Evolutionary conservation across 805 yeast species (phyloP), one percentile per base, ranked within the genome.

Genomic region (Lipomyces orientalis): DNA sequence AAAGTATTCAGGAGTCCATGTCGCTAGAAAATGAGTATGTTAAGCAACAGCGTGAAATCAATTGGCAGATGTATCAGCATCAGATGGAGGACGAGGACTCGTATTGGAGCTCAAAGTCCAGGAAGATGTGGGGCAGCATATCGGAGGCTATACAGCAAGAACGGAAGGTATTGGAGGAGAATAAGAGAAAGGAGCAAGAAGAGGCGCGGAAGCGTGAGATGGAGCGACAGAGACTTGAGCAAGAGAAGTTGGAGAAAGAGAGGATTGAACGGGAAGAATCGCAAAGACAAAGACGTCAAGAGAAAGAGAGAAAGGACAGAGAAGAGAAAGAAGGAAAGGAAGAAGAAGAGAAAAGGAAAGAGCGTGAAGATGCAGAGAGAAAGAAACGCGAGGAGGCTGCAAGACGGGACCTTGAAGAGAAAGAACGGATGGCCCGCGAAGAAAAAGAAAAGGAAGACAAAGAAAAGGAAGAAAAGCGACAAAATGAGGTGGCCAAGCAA

Each of bases 371-470:
- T 64, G 39, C 70, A 70, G 65, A 74, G 65, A 49, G 35, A 22
- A 22, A 9, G 64, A 51, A 57, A 56, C 58, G 60, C 71, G 69
- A 60, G 61, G 68, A 58, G 61, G 61, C 56, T 35, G 64, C 66
- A 56, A 67, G 68, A 22, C 62, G 62, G 54, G 61, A 54, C 29
- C 29, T 59, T 57, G 69, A 72, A 57, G 69, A 60, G 33, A 37
- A 37, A 35, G 43, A 55, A 22, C 31, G 31, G 46, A 22, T 10
- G 37, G 37, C 8, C 10, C 37, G 37, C 25, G 61, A 29, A 69
- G 70, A 64, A 73, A 73, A 67, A 77, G 76, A 58, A 73, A 73
- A 63, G 60, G 70, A 62, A 65, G 72, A 70, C 66, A 69, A 64
- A 66, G 73, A 65, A 62, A 75, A 70, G 52, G 74, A 74, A 65